Evolutionary conservation across 352 stramenopile species (phyloP), one percentile per base, ranked within the genome.

Genomic region (Plasmopara muralis): DNA sequence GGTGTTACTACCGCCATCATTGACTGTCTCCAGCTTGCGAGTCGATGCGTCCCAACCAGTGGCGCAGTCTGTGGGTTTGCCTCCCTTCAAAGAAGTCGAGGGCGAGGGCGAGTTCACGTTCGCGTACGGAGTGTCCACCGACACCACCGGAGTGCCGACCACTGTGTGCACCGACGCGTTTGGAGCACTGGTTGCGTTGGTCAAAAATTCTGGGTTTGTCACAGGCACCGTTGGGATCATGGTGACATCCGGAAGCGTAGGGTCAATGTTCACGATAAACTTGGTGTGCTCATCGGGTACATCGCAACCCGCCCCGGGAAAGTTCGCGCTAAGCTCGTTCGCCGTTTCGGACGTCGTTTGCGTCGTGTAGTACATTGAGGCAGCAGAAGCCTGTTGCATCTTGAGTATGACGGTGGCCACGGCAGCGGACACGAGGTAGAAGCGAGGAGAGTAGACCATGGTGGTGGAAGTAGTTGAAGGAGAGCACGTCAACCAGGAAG

Each of bases 391-490:
- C 18, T 66, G 61, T 33, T 69, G 61, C 38, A 65, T 68, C 52
- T 66, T 51, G 47, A 61, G n/a, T 5, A 43, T 45, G 25, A 60
- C 52, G 34, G 46, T 30, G 16, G 43, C 57, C 0, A 70, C 25
- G 30, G 53, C 57, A 15, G 62, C 57, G 9, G 62, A 48, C 44
- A 70, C 38, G n/a, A 66, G 62, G 43, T 64, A 70, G 4, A 45
- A 53, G 49, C 48, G 43, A n/a, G 62, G 57, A 20, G 57, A 57
- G 49, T 53, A 64, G 15, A 70, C 62, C 62, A 66, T 70, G 13
- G 37, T 41, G 13, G n/a, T 41, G 31, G 4, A 35, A 35, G 6
- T 8, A 12, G 7, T 35, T 4, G 31, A 41, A 18, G 13, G 12
- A 14, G 33, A 38, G 9, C 13, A 38, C 33, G 33, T 14, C 33